phyloP scores from a whole-genome alignment of 371 early-diverging fungal species.

The Lichtheimia ornata region DNA sequence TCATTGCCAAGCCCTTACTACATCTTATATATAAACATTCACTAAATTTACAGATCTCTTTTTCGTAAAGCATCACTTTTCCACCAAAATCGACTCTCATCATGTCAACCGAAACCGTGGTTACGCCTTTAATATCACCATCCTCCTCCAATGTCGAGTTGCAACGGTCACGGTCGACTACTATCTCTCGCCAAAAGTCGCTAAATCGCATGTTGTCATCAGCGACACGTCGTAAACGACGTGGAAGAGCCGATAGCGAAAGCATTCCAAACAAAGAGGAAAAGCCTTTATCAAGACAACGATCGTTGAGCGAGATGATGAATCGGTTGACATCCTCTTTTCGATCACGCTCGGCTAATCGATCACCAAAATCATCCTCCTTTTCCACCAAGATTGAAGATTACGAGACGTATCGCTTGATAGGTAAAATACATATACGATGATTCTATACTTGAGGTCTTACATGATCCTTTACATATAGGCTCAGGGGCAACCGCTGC shows the following conservation, averaged over 20 bases:
- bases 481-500: constrained; percentile 47
- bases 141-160: too few species aligned
- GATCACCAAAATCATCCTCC: background rate
- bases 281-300: constrained; percentile 6
- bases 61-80: too few species aligned
- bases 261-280: background rate
- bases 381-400: constrained; percentile 14
- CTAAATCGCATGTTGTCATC: constrained; percentile 20
- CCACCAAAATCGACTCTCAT: too few species aligned
- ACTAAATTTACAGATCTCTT: too few species aligned
- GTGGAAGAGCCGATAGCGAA: constrained; percentile 1
- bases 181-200: constrained; percentile 14
- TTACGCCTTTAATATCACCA: too few species aligned
- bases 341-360: constrained; percentile 8
- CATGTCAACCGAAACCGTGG: too few species aligned
- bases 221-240: constrained; percentile 10
- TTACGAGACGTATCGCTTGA: constrained; percentile 9
- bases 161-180: too few species aligned
- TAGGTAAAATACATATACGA: constrained; percentile 7
- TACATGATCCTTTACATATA: background rate
- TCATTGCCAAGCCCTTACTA: too few species aligned
- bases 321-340: constrained; percentile 12
- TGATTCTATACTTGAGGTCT: background rate
- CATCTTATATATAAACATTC: too few species aligned
- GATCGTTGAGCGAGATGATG: constrained; percentile 14